phyloP scores from a whole-genome alignment of 2,329 filamentous ascomycete genomes.

The Neoarthrinium moseri region DNA sequence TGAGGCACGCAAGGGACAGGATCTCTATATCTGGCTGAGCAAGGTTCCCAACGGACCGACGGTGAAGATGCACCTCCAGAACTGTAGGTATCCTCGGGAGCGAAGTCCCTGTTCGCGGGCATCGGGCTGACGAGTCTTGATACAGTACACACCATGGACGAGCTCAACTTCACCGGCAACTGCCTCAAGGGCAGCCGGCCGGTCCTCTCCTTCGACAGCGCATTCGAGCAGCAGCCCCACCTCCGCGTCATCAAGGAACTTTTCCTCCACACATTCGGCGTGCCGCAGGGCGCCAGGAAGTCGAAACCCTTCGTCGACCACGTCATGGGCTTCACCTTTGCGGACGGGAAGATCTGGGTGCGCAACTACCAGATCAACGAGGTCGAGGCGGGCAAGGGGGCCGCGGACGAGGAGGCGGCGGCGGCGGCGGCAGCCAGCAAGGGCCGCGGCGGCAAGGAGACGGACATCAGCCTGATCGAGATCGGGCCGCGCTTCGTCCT shows the following conservation, averaged over 20 bases:
- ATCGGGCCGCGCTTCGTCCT: conserved; percentile 92
- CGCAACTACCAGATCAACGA: conserved; percentile 92
- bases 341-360: conserved; percentile 94
- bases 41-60: conserved; percentile 83
- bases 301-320: conserved; percentile 96
- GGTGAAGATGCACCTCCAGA: conserved; percentile 73
- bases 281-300: conserved; percentile 83
- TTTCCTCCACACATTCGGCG: conserved; percentile 86
- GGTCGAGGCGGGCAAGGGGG: conserved; percentile 60
- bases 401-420: conserved; percentile 39
- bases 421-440: conserved; percentile 32
- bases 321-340: conserved; percentile 87
- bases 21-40: conserved; percentile 91
- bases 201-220: conserved; percentile 85
- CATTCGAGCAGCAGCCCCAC: conserved; percentile 80
- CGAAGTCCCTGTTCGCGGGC: not conserved
- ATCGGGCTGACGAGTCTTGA: conserved; percentile 13
- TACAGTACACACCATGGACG: conserved; percentile 92
- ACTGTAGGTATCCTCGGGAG: conserved; percentile 29
- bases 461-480: conserved; percentile 81
- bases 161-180: conserved; percentile 95
- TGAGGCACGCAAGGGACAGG: conserved; percentile 90
- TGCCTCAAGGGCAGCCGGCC: conserved; percentile 92
- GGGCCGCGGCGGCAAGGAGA: conserved; percentile 51
- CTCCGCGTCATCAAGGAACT: conserved; percentile 85